These are phyloP conservation scores for Mycena vitilis DNA, from an alignment of 768 basidiomycete genomes.

Conservation along the genomic window DNA sequence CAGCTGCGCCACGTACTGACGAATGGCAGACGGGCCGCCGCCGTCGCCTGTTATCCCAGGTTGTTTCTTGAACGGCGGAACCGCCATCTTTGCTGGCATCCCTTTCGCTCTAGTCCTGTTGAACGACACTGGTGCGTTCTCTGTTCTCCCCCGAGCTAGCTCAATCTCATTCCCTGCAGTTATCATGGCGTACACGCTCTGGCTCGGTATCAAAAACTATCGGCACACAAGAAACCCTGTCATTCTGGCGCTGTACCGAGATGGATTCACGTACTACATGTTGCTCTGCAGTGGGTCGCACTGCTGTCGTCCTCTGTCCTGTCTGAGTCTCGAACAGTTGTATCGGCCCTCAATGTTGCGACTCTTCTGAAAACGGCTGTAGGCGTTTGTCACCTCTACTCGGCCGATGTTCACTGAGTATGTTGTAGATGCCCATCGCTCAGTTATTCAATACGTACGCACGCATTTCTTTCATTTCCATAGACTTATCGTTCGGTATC, in stretches of 20 bases:
- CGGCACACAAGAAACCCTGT: conserved; percentile 38
- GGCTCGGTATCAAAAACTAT: conserved; percentile 39
- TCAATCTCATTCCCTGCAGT: conserved; percentile 23
- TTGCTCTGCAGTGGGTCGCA: conserved; percentile 38
- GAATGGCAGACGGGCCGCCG: conserved; percentile 25
- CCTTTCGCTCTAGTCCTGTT: conserved; percentile 29
- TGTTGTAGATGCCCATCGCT: conserved; percentile 13
- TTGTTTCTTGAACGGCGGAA: conserved; percentile 22
- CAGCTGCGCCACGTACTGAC: too few relatives aligned
- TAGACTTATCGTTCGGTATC: neutral
- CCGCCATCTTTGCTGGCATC: conserved; percentile 20
- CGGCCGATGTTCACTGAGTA: neutral
- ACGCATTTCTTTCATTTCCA: neutral
- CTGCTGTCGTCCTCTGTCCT: neutral
- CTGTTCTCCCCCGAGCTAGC: too few relatives aligned
- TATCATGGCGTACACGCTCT: conserved; percentile 41
- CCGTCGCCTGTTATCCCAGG: conserved; percentile 24
- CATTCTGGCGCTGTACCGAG: conserved; percentile 38
- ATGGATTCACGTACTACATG: conserved; percentile 42
- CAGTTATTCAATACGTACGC: conserved; percentile 33
- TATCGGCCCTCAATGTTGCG: conserved; percentile 29
- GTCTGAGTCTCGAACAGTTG: conserved; percentile 1
- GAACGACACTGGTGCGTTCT: conserved; percentile 28
- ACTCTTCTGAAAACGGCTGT: conserved; percentile 25
- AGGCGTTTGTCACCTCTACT: neutral